A percentile compares a stretch with the other conserved stretches of the same genome.
Evolutionary conservation across 2,329 filamentous ascomycete species (phyloP).

Genomic region (Neurospora sp.): DNA sequence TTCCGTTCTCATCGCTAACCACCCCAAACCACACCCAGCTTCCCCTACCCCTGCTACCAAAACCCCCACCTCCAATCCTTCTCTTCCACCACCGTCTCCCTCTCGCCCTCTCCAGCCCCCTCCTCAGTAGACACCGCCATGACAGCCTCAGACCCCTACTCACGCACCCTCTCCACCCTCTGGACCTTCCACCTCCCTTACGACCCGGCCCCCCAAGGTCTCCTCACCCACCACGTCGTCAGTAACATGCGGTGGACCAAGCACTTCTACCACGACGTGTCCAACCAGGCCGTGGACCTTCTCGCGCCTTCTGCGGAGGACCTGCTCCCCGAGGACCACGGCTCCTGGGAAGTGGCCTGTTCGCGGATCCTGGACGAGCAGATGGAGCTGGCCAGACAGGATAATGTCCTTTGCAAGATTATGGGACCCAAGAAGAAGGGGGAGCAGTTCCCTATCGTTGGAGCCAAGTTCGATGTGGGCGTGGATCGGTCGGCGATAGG

Average conservation of each 20-base stretch:
- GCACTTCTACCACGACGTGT: not conserved
- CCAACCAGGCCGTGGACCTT: not conserved
- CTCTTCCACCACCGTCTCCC: not conserved
- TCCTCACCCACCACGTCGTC: not conserved
- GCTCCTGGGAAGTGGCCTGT: not conserved
- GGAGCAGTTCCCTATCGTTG: constrained; percentile 5
- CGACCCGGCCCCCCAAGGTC: not conserved
- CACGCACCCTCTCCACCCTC: not conserved
- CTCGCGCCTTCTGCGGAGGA: not conserved
- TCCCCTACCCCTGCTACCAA: not conserved
- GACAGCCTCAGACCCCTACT: not conserved
- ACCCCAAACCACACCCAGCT: not conserved
- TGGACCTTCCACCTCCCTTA: not conserved
- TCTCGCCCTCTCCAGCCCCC: not conserved
- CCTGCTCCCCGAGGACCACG: not conserved
- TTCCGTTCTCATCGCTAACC: not conserved
- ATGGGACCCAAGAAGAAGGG: not conserved
- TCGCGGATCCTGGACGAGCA: not conserved
- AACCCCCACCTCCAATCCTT: not conserved
- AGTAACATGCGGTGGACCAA: not conserved
- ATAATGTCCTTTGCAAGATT: not conserved
- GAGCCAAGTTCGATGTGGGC: constrained; percentile 2
- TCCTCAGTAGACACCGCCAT: not conserved
- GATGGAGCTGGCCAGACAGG: not conserved
- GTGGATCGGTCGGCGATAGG: constrained; percentile 37